Evolutionary conservation across 805 yeast genomes (phyloP).

Genomic region (Debaryomyces tyrocola): DNA sequence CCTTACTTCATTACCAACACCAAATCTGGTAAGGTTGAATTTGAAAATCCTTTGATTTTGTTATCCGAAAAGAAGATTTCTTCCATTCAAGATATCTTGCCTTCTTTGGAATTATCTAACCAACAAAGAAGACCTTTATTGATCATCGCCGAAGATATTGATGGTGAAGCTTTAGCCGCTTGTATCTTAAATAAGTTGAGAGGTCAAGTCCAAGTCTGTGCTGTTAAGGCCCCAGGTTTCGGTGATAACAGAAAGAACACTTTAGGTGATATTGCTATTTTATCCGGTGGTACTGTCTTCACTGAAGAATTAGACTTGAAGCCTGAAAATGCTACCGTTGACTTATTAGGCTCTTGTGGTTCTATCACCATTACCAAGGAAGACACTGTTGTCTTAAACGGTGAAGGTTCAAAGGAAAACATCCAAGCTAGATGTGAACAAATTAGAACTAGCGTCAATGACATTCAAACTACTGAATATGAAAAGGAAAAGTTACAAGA

Average conservation of each 20-base stretch:
- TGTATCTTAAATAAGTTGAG: conserved; percentile 95
- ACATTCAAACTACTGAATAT: conserved; percentile 78
- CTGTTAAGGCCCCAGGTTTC: conserved; percentile 98
- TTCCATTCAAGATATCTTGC: conserved; percentile 85
- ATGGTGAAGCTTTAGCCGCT: conserved; percentile 98
- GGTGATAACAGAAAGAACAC: conserved; percentile 98
- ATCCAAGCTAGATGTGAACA: conserved; percentile 89
- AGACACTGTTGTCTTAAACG: conserved; percentile 91
- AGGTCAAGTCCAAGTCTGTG: conserved; percentile 97
- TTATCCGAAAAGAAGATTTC: conserved; percentile 89
- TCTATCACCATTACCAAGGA: conserved; percentile 91
- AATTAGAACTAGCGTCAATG: conserved; percentile 78
- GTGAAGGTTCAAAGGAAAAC: conserved; percentile 82
- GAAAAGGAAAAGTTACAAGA: conserved; percentile 97
- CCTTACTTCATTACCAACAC: conserved; percentile 96
- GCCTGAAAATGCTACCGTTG: conserved; percentile 91
- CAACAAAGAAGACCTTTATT: conserved; percentile 90
- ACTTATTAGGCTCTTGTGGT: conserved; percentile 88
- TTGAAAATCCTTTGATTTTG: conserved; percentile 87
- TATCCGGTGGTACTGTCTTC: conserved; percentile 89
- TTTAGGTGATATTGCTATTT: conserved; percentile 90
- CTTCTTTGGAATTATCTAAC: conserved; percentile 90
- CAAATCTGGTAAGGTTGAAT: conserved; percentile 89
- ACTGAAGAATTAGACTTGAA: conserved; percentile 94
- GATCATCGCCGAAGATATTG: conserved; percentile 92